A percentile compares a stretch with the other conserved stretches of the same genome.
Evolutionary conservation across 805 yeast species (phyloP).

Genomic region (Barnettozyma populi): DNA sequence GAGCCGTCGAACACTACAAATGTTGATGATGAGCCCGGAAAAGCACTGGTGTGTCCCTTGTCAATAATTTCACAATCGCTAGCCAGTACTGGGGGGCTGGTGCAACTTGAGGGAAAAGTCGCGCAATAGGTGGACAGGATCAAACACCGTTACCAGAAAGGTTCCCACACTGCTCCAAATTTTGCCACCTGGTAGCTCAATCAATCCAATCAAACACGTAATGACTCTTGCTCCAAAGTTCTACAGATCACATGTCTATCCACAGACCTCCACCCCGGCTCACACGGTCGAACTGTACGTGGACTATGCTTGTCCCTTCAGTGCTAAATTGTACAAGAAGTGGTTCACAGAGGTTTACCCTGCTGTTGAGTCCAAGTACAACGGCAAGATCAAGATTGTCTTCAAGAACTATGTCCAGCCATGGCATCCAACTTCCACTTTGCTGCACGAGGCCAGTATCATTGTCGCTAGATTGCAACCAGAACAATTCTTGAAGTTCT

Average conservation of each 20-base stretch:
- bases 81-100: no score
- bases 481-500: slow-evolving; percentile 49
- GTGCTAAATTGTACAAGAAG: slow-evolving; percentile 57
- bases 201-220: background rate
- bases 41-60: no score
- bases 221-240: slow-evolving; percentile 28
- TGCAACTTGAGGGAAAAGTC: no score
- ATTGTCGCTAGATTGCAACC: slow-evolving; percentile 61
- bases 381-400: slow-evolving; percentile 51
- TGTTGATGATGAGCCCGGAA: no score
- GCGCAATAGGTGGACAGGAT: background rate
- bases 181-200: background rate
- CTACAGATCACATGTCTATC: slow-evolving; percentile 21
- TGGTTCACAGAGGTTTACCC: slow-evolving; percentile 52
- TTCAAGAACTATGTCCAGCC: slow-evolving; percentile 80
- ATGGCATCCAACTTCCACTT: slow-evolving; percentile 77
- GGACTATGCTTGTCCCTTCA: slow-evolving; percentile 77
- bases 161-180: background rate
- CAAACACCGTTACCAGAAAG: background rate
- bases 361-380: slow-evolving; percentile 36
- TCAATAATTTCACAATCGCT: no score
- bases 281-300: slow-evolving; percentile 56
- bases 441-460: slow-evolving; percentile 65
- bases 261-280: slow-evolving; percentile 11
- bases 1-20: no score